Conservation (phyloP, 805 yeast species). For the Pichia paraexigua region DNA sequence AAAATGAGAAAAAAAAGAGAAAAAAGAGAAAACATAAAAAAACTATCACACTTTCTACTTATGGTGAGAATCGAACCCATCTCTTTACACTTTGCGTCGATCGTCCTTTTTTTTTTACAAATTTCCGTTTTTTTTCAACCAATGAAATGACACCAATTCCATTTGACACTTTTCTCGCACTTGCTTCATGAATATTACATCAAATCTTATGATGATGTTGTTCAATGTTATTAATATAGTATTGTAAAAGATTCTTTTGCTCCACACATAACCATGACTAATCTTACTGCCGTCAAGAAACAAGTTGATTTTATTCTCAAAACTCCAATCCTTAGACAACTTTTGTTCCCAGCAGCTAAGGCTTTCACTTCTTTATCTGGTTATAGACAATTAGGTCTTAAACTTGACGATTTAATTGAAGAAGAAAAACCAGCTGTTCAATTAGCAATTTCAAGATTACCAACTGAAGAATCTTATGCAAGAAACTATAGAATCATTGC, state of each 20-base stretch:
- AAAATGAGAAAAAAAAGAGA: background rate
- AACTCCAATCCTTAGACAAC: slow-evolving; percentile 67
- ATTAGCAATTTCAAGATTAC: slow-evolving; percentile 83
- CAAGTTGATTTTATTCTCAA: slow-evolving; percentile 72
- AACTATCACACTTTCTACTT: background rate
- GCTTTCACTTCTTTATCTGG: slow-evolving; percentile 71
- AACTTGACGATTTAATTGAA: slow-evolving; percentile 75
- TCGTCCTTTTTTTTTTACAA: background rate
- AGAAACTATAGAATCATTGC: slow-evolving; percentile 88
- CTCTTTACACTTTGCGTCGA: background rate
- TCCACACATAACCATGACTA: slow-evolving; percentile 33
- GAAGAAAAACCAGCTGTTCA: slow-evolving; percentile 87
- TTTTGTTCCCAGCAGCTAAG: slow-evolving; percentile 74
- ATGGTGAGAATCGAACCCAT: background rate
- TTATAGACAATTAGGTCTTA: slow-evolving; percentile 91
- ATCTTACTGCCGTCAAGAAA: slow-evolving; percentile 63
- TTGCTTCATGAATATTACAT: background rate
- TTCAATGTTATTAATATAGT: background rate
- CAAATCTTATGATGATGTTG: background rate
- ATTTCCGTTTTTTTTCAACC: background rate
- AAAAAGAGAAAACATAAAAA: too few relatives aligned
- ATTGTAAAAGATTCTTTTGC: too few relatives aligned
- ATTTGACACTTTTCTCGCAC: background rate
- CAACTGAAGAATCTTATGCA: slow-evolving; percentile 75
- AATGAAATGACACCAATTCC: background rate